Conservation (phyloP, 345 rosid genomes). For the Citrus medica region DNA sequence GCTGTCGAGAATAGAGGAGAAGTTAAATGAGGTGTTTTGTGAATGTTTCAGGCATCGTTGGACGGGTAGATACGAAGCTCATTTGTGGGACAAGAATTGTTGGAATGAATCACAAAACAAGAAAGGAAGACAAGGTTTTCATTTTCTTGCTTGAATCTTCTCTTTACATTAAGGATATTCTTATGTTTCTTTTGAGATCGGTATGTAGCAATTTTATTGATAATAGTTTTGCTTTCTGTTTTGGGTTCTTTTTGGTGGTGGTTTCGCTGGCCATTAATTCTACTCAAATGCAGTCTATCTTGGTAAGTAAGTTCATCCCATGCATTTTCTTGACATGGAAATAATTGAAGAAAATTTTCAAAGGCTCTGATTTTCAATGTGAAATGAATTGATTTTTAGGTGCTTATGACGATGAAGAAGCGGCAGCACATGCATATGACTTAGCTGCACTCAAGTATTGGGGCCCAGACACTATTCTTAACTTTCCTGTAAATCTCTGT, state of each 20-base stretch:
- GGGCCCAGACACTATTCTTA: conserved; percentile 86
- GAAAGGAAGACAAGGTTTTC: conserved; percentile 62
- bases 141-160: background rate
- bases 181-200: background rate
- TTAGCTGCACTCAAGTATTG: conserved; percentile 95
- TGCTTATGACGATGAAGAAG: conserved; percentile 87
- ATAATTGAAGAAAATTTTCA: background rate
- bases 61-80: conserved; percentile 65
- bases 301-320: conserved; percentile 27
- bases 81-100: conserved; percentile 63
- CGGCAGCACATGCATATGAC: conserved; percentile 97
- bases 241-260: background rate
- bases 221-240: background rate
- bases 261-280: conserved; percentile 14
- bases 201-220: background rate
- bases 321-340: background rate
- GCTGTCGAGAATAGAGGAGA: background rate
- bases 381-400: conserved; percentile 32
- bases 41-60: conserved; percentile 46
- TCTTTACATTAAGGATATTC: background rate
- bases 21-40: background rate
- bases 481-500: conserved; percentile 58
- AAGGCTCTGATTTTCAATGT: background rate
- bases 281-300: conserved; percentile 48
- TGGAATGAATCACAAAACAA: conserved; percentile 63